Evolutionary conservation across 73 alveolate genomes (phyloP).

Genomic region (Urostyla sp.): DNA sequence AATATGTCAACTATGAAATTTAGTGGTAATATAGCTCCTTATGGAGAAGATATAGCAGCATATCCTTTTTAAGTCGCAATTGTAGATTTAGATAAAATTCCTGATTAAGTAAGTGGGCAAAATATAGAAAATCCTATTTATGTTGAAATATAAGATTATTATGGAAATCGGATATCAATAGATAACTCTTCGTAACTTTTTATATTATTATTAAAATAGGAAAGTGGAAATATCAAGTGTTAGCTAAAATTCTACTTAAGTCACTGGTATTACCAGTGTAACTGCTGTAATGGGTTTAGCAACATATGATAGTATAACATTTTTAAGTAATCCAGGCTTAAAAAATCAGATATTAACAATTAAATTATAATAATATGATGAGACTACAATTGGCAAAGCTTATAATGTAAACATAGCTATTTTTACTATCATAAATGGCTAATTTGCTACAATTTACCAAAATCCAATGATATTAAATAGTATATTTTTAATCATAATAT

Average conservation of each 20-base stretch:
- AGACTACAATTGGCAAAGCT: conserved; percentile 4
- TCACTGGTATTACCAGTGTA: conserved; percentile 13
- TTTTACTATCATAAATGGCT: background rate
- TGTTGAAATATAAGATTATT: conserved; percentile 26
- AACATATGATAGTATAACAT: conserved; percentile 8
- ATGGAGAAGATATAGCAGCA: conserved; percentile 39
- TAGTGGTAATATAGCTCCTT: conserved; percentile 26
- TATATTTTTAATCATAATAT: background rate
- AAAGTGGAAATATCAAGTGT: conserved; percentile 33
- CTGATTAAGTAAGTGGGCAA: conserved; percentile 23
- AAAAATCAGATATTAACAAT: background rate
- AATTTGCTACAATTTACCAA: background rate
- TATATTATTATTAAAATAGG: background rate
- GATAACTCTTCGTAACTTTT: conserved; percentile 33
- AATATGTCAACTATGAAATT: background rate
- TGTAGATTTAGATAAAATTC: background rate
- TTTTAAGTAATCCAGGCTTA: conserved; percentile 31
- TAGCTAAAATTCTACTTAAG: conserved; percentile 9
- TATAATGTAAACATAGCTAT: background rate
- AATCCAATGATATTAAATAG: too few species aligned
- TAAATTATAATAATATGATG: conserved; percentile 19
- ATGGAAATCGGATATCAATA: conserved; percentile 3
- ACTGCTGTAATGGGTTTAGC: conserved; percentile 26
- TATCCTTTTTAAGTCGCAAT: conserved; percentile 19
- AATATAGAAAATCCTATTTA: background rate